Conservation (phyloP, 441 rosid species). For the Bruguiera hainesii region DNA sequence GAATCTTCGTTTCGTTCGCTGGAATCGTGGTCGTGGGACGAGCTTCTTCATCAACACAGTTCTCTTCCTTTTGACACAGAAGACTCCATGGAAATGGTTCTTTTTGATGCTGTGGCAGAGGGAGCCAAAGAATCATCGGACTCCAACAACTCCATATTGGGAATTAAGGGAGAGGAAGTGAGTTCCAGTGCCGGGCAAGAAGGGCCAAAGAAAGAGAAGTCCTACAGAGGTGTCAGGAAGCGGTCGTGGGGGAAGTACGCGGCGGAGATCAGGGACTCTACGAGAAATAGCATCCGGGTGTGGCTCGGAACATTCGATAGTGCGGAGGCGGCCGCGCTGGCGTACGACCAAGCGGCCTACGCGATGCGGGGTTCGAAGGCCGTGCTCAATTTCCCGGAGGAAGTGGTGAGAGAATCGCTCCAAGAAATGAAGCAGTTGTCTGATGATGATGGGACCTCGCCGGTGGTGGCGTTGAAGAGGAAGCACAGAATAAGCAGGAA, state of each 20-base stretch:
- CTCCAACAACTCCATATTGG: background rate
- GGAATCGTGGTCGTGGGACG: constrained; percentile 32
- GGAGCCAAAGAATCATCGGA: background rate
- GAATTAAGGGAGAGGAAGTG: background rate
- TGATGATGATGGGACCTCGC: background rate
- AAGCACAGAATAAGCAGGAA: background rate
- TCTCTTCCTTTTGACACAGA: constrained; percentile 29
- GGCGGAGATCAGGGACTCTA: background rate
- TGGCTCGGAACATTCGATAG: constrained; percentile 2
- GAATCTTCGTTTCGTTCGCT: constrained; percentile 30
- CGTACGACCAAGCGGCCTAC: background rate
- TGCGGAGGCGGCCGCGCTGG: background rate
- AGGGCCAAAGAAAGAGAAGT: constrained; percentile 18
- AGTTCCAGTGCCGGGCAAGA: background rate
- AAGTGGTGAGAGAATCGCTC: background rate
- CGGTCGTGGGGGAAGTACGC: background rate
- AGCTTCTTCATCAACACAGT: constrained; percentile 15
- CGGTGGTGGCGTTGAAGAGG: background rate
- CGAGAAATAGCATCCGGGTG: background rate
- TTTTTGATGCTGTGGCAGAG: background rate
- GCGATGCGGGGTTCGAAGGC: background rate
- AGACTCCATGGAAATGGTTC: constrained; percentile 37
- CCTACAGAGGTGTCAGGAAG: background rate
- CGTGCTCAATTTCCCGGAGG: constrained; percentile 1
- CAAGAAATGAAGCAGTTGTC: background rate